Evolutionary conservation across 768 basidiomycete species (phyloP), one percentile per base, ranked within the genome.

Genomic region (Tylopilus plumbeoviolaceoides): DNA sequence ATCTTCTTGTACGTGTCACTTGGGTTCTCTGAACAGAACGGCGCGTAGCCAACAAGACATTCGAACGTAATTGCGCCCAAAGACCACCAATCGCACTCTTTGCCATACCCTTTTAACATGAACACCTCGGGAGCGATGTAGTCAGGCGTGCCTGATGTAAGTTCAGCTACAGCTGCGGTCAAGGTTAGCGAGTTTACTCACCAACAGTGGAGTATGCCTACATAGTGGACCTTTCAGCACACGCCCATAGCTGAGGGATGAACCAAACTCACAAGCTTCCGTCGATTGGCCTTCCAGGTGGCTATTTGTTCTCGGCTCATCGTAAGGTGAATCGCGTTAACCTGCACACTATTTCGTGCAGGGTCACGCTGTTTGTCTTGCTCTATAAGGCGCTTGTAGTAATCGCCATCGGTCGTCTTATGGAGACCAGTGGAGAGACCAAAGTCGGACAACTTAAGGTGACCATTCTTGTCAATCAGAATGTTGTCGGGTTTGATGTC

Each of bases 61-160:
- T 99, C 95, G 67, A 95, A 99, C 85, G 95, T 97, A 70, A 99
- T 98, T 6, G 95, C 95, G 12, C 95, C 95, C 50, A 99, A 74
- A 35, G 95, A 98, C 95, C 95, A 99, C 95, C 95, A 99, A 72
- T 99, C 95, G 66, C 95, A 98, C 72, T 98, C 95, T 71, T 95
- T 95, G 44, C 94, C 93, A 62, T 99, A 99, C 5, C 95, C 95
- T 66, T 95, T 89, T 75, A 95, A 87, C 68, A 93, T 73, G 78
- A 99, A 98, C 61, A 98, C 95, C 64, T 98, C 95, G 4, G 95
- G 95, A 0, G 95, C 94, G 63, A 98, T 98, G 80, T 95, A 81
- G 46, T 56, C 68, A 30, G 68, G 68, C 11, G 68, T 69, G 47
- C 68, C 68, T 69, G 33, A 35, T n/a, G 30, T 18, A 17, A 11